Evolutionary conservation across 176 grass and related monocot species (phyloP), one percentile per base, ranked within the genome.

Genomic region (Guadua angustifolia): DNA sequence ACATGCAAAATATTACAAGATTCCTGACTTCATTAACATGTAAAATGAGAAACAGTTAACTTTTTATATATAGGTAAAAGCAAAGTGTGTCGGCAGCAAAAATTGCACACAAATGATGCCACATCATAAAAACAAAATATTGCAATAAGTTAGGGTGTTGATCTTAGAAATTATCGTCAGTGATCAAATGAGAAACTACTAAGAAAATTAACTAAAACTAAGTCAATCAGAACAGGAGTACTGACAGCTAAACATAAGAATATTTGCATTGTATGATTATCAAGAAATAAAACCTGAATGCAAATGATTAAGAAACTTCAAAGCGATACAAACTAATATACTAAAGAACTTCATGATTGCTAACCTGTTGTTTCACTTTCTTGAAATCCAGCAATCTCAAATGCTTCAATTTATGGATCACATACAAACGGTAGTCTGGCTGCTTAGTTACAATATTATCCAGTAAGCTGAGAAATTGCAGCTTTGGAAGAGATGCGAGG

Each of bases 311-410:
- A n/a, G 25, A 72, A 43, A 81, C 53, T 46, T 53, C 14, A 51
- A 66, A 38, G 26, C 1, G 7, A n/a, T 22, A 40, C 22, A 53
- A 69, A 29, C 50, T 51, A 0, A 22, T 3, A 52, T 32, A 21
- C 9, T 69, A 59, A 15, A 79, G 53, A 53, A 58, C 9, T 35
- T 85, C n/a, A 67, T 18, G 5, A 10, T 61, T 76, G 22, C 87
- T 89, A 81, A 99, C 96, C 96, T 99, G 92, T 65, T 99, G 93
- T 77, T 95, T 99, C 71, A 99, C 94, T 88, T 99, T 94, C 73
- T 88, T 93, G 88, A 95, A 99, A 84, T 99, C 96, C 58, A 99
- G 88, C 82, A 99, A 66, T 44, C 93, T 83, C 74, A 99, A 75
- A 53, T 92, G 83, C 84, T 95, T 99, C 81, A 99, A 51, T 84